Percentiles rank a stretch among this genome's conserved stretches.
Conservation (phyloP, 73 alveolate genomes). For the Diophrys appendiculata region DNA sequence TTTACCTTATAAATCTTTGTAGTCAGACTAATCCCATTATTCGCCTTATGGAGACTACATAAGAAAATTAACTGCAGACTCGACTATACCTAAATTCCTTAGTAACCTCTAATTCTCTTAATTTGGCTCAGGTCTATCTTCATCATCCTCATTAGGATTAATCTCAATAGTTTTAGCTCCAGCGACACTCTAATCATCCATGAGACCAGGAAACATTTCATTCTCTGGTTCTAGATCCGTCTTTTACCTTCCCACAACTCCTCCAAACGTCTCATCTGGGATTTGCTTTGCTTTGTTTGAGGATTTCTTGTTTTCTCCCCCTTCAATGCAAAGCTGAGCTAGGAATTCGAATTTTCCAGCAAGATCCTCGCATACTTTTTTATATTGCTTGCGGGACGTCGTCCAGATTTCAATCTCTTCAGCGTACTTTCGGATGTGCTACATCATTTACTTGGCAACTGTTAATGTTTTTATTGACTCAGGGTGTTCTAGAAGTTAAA, state of each 20-base stretch:
- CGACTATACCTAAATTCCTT: slow-evolving; percentile 45
- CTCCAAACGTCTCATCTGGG: neutral
- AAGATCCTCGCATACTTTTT: neutral
- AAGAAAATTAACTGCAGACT: slow-evolving; percentile 17
- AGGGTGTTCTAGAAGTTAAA: slow-evolving; percentile 43
- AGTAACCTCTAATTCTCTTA: slow-evolving; percentile 53
- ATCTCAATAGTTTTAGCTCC: neutral
- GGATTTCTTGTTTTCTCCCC: neutral
- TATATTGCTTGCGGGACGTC: too few relatives aligned
- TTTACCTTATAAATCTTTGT: slow-evolving; percentile 8
- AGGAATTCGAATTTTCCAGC: neutral
- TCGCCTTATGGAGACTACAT: neutral
- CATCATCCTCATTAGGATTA: neutral
- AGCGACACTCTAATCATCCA: neutral
- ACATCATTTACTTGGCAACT: slow-evolving; percentile 1
- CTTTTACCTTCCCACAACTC: neutral
- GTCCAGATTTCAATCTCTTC: slow-evolving; percentile 3
- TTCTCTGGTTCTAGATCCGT: slow-evolving; percentile 17
- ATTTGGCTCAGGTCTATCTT: slow-evolving; percentile 16
- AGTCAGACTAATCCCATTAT: neutral
- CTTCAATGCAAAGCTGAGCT: neutral
- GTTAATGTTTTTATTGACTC: slow-evolving; percentile 44
- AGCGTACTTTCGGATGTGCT: slow-evolving; percentile 3
- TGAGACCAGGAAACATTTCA: slow-evolving; percentile 13
- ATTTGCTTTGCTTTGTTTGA: too few relatives aligned